These are phyloP conservation scores for Castanea mollissima DNA, from an alignment of 306 rosid species.

Conservation along the genomic window DNA sequence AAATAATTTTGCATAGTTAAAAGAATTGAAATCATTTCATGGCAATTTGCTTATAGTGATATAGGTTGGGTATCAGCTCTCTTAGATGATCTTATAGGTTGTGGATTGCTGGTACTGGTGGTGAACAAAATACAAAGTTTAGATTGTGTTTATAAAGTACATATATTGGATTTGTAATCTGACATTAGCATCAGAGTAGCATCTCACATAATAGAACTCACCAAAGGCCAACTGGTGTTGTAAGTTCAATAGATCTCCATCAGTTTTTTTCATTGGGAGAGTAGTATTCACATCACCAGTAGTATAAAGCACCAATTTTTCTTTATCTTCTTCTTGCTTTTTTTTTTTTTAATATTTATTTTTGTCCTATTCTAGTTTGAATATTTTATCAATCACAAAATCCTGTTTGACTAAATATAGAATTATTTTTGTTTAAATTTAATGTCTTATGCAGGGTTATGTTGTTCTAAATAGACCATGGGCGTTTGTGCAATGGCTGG, in stretches of 20 bases:
- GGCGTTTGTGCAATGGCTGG: slow-evolving; percentile 99
- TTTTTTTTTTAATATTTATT: not conserved
- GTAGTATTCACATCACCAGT: not conserved
- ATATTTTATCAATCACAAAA: not conserved
- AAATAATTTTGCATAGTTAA: not conserved
- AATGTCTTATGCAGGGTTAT: slow-evolving; percentile 62
- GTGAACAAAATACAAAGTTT: not conserved
- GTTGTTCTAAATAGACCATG: slow-evolving; percentile 91
- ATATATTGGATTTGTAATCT: not conserved
- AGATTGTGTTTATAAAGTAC: not conserved
- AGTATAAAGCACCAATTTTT: slow-evolving; percentile 1
- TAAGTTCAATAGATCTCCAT: not conserved
- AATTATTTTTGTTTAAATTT: not conserved
- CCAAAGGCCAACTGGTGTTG: not conserved
- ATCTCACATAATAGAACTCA: not conserved
- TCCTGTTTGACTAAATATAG: not conserved
- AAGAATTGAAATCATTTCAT: not conserved
- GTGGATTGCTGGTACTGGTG: slow-evolving; percentile 5
- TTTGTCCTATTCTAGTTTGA: not conserved
- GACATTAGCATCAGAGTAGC: not conserved
- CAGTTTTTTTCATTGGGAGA: not conserved
- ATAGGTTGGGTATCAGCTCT: not conserved
- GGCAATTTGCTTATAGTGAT: not conserved
- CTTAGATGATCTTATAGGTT: not conserved
- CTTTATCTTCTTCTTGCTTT: not conserved